Base-by-base conservation (phyloP, 2,329 filamentous ascomycete species). In the Diaporthe australafricana region DNA sequence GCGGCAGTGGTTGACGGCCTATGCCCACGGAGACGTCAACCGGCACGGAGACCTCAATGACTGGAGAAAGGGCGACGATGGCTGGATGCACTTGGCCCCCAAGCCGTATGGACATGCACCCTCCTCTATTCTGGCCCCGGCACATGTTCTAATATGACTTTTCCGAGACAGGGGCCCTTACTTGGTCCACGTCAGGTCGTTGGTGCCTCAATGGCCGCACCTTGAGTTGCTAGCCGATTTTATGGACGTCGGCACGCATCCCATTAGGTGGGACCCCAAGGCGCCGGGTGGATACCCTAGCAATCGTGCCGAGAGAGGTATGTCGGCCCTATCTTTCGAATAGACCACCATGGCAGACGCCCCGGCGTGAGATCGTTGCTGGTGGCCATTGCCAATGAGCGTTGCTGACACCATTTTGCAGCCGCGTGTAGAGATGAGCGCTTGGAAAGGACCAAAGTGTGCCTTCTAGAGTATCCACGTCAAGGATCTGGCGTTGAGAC, bases 181-280 rank as follows among this genome's bases (percentile, higher is more conserved):
- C n/a, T 52, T 71, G 68, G 65, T 20, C 9, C 35, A 73, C 57
- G 56, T 73, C 48, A 71, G 25, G 27, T 30, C 35, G 11, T n/a
- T 73, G 55, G 35, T 8, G 1, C 17, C 16, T 2, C 32, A 25
- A 27, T 73, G 72, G 72, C 74, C 74, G 9, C 70, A 75, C 45
- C 56, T 75, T 25, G 38, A 71, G 20, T 16, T 70, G 40, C 71
- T 75, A 14, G 65, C 66, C 8, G 74, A 75, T 30, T 75, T 75
- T 25, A 75, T 75, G 74, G 62, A 73, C 6, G 68, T 72, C 8
- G 73, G 74, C 16, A 75, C 74, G 5, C 62, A 55, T 20, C 57
- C 74, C 1, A n/a, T 69, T 17, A 48, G 74, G 14, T 75, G 74
- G 74, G 63, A 69, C 5, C 50, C 72, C n/a, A 20, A 50, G 11